A percentile compares a stretch with the other conserved stretches of the same genome.
Conservation (phyloP, 2,329 filamentous ascomycete genomes). For the Tolypocladium endophyticum region DNA sequence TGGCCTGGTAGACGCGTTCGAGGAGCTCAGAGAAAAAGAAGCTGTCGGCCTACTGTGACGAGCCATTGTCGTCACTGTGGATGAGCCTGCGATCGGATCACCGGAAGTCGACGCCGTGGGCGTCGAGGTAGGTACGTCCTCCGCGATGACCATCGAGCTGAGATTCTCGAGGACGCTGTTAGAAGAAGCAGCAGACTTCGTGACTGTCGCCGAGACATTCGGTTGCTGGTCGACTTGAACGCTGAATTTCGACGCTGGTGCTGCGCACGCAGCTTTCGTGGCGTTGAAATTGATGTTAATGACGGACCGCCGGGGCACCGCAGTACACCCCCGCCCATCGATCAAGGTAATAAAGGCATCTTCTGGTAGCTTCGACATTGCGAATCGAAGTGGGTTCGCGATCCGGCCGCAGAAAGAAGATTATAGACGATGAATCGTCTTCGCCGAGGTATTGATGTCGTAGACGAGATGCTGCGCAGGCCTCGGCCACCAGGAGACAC, state of each 20-base stretch:
- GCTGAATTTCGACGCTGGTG: neutral
- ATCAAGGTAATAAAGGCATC: neutral
- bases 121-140: neutral
- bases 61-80: neutral
- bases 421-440: neutral
- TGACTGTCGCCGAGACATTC: neutral
- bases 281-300: neutral
- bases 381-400: neutral
- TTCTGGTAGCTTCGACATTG: neutral
- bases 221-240: neutral
- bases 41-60: neutral
- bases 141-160: neutral
- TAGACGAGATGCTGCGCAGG: neutral
- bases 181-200: neutral
- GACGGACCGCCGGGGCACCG: neutral
- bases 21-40: neutral
- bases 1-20: neutral
- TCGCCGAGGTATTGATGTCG: neutral
- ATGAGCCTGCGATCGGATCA: neutral
- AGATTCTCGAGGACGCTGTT: neutral
- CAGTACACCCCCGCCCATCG: neutral
- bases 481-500: neutral
- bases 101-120: neutral
- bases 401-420: neutral
- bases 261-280: neutral